Evolutionary conservation across 2,329 filamentous ascomycete genomes (phyloP), one percentile per base, ranked within the genome.

Genomic region (Fusarium musae): DNA sequence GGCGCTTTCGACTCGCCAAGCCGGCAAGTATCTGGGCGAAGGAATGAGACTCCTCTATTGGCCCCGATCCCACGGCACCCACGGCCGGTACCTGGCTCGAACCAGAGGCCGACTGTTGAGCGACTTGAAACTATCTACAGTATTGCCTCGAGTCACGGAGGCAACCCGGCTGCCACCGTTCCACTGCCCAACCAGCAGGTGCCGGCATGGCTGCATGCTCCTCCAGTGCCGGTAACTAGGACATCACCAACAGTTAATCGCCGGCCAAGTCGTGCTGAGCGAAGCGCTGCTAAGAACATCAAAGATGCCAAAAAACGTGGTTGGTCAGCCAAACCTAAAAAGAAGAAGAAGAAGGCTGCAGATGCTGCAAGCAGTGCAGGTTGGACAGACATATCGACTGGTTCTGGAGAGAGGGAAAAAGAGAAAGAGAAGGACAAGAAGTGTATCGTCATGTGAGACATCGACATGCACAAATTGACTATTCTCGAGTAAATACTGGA

Each of bases 211-310:
- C 78, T 84, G 34, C 79, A 82, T 11, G 74, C 82, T 7, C 78
- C 82, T 5, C 81, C 83, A 11, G 72, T 79, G 9, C 71, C 80
- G 1, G 76, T 81, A 21, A 77, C 77, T 72, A 81, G 84, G 57
- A 80, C 83, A 63, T 73, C 83, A 66, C 82, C 83, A 2, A 84
- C 84, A 46, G 79, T 89, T 10, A 84, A 79, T 62, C 82, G 88
- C 39, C 84, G 83, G 32, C 84, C 83, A 42, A 90, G 88, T 75
- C 85, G 89, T 44, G 89, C 89, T 4, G 87, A 89, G 77, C 83
- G 88, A 34, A 90, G 89, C 63, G 89, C 89, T 10, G 86, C 88
- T 15, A 90, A 88, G 80, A 92, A 91, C 73, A 88, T 91, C 34
- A 84, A 87, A 23, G 89, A 91, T 69, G 89, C 89, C 3, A 89